Conservation (phyloP, 306 rosid species). For the Purshia tridentata region DNA sequence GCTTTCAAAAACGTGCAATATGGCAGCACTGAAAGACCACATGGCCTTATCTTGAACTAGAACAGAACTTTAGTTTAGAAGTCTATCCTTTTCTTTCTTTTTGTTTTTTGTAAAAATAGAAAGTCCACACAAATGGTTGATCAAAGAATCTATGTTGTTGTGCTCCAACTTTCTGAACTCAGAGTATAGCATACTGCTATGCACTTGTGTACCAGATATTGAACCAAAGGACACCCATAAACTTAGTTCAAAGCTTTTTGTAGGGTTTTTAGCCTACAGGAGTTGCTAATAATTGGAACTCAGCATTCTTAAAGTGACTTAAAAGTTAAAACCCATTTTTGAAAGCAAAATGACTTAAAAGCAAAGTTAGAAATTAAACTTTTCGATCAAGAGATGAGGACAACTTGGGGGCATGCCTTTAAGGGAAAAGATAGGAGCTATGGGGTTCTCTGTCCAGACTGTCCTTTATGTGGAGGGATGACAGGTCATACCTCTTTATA, state of each 20-base stretch:
- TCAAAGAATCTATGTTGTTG: no score
- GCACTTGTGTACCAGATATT: constrained; percentile 10
- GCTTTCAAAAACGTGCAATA: no score
- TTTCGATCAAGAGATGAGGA: neutral
- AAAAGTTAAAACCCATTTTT: neutral
- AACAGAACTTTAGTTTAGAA: no score
- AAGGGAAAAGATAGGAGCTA: constrained; percentile 26
- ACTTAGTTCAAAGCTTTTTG: neutral
- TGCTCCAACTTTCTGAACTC: neutral
- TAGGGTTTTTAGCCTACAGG: constrained; percentile 19
- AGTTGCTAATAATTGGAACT: constrained; percentile 22
- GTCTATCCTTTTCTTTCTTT: no score
- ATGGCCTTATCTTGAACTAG: no score
- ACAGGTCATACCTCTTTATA: neutral
- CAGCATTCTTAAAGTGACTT: constrained; percentile 20
- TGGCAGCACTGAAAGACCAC: no score
- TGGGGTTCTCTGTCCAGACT: constrained; percentile 24
- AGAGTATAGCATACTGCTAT: neutral
- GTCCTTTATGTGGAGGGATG: constrained; percentile 20
- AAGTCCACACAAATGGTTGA: no score
- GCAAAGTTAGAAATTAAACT: neutral
- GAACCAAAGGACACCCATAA: constrained; percentile 13
- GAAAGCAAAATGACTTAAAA: constrained; percentile 3
- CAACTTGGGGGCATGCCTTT: neutral
- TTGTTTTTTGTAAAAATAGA: no score